phyloP scores from a whole-genome alignment of 257 asterid species.

The Perilla frutescens region DNA sequence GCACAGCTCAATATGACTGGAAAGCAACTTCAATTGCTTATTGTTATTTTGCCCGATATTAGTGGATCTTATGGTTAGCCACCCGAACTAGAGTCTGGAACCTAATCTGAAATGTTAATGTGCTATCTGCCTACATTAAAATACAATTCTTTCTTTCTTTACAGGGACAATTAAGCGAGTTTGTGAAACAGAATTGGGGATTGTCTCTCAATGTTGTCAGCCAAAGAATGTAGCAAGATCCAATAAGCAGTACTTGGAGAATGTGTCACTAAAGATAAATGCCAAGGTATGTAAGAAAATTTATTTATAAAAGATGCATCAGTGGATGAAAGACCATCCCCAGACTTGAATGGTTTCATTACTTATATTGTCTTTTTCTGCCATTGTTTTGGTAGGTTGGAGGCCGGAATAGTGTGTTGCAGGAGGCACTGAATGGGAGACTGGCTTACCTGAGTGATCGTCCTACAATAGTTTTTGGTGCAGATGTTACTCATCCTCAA shows the following conservation, averaged over 20 bases:
- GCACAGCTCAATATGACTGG: not conserved
- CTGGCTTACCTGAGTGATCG: slow-evolving; percentile 52
- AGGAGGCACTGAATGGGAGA: slow-evolving; percentile 38
- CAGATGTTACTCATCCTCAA: slow-evolving; percentile 91
- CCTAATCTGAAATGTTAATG: not conserved
- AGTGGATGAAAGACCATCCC: not conserved
- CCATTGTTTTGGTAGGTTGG: slow-evolving; percentile 60
- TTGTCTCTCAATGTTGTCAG: slow-evolving; percentile 87
- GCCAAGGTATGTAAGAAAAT: slow-evolving; percentile 62
- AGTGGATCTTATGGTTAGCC: slow-evolving; percentile 71
- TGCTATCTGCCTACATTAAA: slow-evolving; percentile 7
- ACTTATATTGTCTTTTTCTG: not conserved
- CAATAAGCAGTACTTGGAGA: slow-evolving; percentile 67
- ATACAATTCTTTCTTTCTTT: not conserved
- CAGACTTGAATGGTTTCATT: not conserved
- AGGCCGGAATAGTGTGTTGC: slow-evolving; percentile 66
- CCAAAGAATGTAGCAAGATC: slow-evolving; percentile 43
- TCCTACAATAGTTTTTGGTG: slow-evolving; percentile 84
- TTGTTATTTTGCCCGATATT: slow-evolving; percentile 69
- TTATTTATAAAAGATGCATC: not conserved
- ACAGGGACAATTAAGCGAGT: slow-evolving; percentile 75
- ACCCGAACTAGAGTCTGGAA: not conserved
- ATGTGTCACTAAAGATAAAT: slow-evolving; percentile 74
- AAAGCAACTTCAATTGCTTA: slow-evolving; percentile 60
- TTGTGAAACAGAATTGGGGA: slow-evolving; percentile 84